These are phyloP conservation scores for Beta corolliflora DNA, from an alignment of 179 eudicot genomes.

Conservation along the genomic window DNA sequence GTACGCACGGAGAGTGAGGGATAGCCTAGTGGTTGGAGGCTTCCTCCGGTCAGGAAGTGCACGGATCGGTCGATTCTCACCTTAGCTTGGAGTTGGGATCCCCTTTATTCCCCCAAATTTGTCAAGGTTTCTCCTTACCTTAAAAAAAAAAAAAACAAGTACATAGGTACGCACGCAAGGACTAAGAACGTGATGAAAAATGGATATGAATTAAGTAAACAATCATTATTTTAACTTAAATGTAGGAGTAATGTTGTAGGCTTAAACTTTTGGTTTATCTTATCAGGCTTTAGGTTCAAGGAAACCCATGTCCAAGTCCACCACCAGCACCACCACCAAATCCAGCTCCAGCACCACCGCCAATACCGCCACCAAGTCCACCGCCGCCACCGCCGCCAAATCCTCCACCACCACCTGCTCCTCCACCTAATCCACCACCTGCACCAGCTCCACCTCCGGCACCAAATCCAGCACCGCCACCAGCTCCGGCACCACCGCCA, in stretches of 20 bases:
- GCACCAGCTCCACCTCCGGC: constrained; percentile 18
- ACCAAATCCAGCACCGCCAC: constrained; percentile 19
- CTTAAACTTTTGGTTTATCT: background rate
- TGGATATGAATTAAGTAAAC: background rate
- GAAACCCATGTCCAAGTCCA: constrained; percentile 22
- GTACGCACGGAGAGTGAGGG: too few species aligned
- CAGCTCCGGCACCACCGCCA: constrained; percentile 14
- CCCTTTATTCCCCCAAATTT: too few species aligned
- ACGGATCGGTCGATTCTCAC: too few species aligned
- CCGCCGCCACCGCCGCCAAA: constrained; percentile 23
- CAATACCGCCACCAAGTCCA: constrained; percentile 13
- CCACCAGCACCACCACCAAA: constrained; percentile 18
- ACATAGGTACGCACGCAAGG: background rate
- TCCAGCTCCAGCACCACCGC: constrained; percentile 27
- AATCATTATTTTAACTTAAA: background rate
- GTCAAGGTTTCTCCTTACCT: too few species aligned
- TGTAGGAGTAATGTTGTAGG: background rate
- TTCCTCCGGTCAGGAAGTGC: too few species aligned
- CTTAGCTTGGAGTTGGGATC: too few species aligned
- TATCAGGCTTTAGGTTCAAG: background rate
- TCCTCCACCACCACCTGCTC: constrained; percentile 28
- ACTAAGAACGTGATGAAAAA: background rate
- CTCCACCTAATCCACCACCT: constrained; percentile 22
- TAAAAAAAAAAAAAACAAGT: too few species aligned
- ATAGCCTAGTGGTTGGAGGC: too few species aligned